Evolutionary conservation across 1,139 yeast species (phyloP), one percentile per base, ranked within the genome.

Genomic region (Pichia sp.): DNA sequence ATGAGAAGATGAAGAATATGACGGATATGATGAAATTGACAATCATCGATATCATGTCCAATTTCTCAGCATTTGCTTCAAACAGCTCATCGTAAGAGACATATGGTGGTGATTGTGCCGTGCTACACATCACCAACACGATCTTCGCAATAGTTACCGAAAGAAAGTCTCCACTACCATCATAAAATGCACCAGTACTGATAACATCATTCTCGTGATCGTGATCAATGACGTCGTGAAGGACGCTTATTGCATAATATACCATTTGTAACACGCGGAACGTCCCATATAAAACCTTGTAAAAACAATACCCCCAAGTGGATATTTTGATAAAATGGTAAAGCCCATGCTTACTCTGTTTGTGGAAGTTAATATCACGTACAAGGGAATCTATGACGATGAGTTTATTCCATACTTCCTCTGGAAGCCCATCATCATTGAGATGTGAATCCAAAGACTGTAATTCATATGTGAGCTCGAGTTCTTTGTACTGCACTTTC

Each of bases 21-120:
- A 85, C 79, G 1, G 88, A 76, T 24, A 83, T 51, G 7, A 75
- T 51, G 46, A 83, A 70, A 22, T 87, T 77, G 32, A 82, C 67
- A 50, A 75, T 83, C 38, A 74, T 74, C 7, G 78, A 69, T 50
- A 82, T 62, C 30, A 74, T 76, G 12, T 73, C 73, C 35, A 75
- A 66, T 13, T 25, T 12, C 32, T 67, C 66, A 24, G 56, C 56
- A 30, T 56, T 55, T 16, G 41, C 67, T 13, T 40, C 33, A 48
- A 32, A 62, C 44, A 37, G 67, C 50, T 44, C 59, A 36, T 48
- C 39, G 46, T 17, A 26, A 8, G 27, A 15, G 12, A n/a, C 13
- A 14, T 29, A 25, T 5, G 20, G 13, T 23, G 22, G 15, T 13
- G 25, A 17, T 5, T 19, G 29, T 12, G 30, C 29, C 6, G 20